phyloP scores from a whole-genome alignment of 768 basidiomycete species.

The Boletellus ananas region DNA sequence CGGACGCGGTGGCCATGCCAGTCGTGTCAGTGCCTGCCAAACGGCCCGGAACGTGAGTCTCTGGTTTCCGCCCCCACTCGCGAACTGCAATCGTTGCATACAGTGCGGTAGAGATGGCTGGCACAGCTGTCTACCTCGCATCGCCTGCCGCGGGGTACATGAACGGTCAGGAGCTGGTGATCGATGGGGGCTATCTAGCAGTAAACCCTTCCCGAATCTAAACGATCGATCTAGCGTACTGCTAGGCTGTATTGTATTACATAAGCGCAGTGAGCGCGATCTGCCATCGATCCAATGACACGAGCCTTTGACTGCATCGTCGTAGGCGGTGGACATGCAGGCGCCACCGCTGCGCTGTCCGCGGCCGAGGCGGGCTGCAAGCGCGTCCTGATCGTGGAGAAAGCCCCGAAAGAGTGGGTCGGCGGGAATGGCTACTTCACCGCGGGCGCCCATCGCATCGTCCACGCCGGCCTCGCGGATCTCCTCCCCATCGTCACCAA shows the following conservation, averaged over 20 bases:
- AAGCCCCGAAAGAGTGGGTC: constrained; percentile 58
- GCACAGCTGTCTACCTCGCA: constrained; percentile 70
- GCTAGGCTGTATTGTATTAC: too few species aligned
- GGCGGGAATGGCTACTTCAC: constrained; percentile 76
- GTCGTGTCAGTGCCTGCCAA: constrained; percentile 58
- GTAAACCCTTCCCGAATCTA: constrained; percentile 61
- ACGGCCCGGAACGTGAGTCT: constrained; percentile 64
- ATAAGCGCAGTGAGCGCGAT: neutral
- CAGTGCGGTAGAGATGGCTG: constrained; percentile 73
- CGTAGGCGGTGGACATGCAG: constrained; percentile 65
- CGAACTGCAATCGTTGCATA: neutral
- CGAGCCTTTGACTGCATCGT: constrained; percentile 51
- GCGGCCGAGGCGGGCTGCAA: constrained; percentile 57
- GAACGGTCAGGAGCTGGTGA: constrained; percentile 73
- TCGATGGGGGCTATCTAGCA: constrained; percentile 72
- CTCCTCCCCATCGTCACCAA: constrained; percentile 53
- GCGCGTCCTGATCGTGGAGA: constrained; percentile 62
- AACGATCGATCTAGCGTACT: constrained; percentile 5
- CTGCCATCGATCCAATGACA: constrained; percentile 7
- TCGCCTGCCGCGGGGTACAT: constrained; percentile 71
- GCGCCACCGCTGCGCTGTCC: constrained; percentile 60
- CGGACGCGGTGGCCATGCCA: constrained; percentile 56
- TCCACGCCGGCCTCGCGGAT: constrained; percentile 57
- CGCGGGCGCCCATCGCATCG: constrained; percentile 63
- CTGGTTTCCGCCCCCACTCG: neutral